Percentiles rank a stretch among this genome's conserved stretches.
These are phyloP conservation scores for Leccinum subgranulosum DNA, from an alignment of 768 basidiomycete genomes.

Conservation along the genomic window DNA sequence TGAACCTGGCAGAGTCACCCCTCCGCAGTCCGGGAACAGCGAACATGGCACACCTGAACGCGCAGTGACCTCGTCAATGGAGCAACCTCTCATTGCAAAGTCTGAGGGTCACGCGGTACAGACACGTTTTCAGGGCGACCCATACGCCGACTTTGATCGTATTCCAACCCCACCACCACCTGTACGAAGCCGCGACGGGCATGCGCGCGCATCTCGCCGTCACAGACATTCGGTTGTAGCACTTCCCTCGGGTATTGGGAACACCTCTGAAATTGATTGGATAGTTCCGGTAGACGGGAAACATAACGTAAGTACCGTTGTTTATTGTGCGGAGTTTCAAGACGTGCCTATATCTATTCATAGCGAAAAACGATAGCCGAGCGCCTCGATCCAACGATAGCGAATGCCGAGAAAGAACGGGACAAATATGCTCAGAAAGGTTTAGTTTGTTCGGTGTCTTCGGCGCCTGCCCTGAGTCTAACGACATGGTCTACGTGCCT, in stretches of 20 bases:
- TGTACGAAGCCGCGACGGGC: conserved; percentile 16
- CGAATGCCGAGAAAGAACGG: conserved; percentile 44
- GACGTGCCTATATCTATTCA: background rate
- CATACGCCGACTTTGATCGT: conserved; percentile 9
- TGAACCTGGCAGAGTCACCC: conserved; percentile 3
- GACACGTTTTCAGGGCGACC: conserved; percentile 1
- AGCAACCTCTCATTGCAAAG: conserved; percentile 3
- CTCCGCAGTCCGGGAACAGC: background rate
- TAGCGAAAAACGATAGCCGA: conserved; percentile 44
- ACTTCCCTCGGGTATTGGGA: background rate
- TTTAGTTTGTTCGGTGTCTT: conserved; percentile 4
- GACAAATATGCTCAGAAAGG: conserved; percentile 48
- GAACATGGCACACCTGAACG: background rate
- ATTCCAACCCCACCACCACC: conserved; percentile 5
- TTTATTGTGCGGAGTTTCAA: background rate
- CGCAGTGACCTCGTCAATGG: conserved; percentile 3
- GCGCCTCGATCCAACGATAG: conserved; percentile 53
- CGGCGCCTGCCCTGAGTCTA: background rate
- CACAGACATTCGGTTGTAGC: background rate
- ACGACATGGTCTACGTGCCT: background rate
- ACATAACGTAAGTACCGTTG: conserved; percentile 10
- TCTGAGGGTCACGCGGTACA: conserved; percentile 4
- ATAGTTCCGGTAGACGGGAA: conserved; percentile 27
- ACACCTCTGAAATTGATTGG: conserved; percentile 19
- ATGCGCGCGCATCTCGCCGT: conserved; percentile 14